Evolutionary conservation across 176 grass and related monocot species (phyloP), one percentile per base, ranked within the genome.

Genomic region (Guadua angustifolia): DNA sequence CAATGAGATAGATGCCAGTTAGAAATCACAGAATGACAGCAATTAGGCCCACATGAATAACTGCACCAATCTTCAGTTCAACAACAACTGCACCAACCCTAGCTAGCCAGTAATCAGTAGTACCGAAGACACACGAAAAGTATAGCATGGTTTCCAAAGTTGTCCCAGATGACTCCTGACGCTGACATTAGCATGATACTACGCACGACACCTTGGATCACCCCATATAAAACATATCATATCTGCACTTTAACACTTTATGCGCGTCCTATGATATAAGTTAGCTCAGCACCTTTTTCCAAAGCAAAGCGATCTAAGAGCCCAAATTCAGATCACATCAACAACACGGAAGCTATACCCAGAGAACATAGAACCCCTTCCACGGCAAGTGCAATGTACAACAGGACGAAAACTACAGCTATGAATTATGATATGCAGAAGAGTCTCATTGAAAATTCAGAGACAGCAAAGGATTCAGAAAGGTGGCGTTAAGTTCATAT

Each of bases 211-310:
- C 2, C 46, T 46, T 13, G 29, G 4, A 44, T 6, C 55, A 22
- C 24, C 40, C 25, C 45, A 22, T 62, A 35, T 51, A 36, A 50
- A 18, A 18, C 26, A 18, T 74, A 26, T 76, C 78, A 40, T 39
- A 9, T 59, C 32, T 39, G 39, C 60, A 81, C 71, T 50, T 59
- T 24, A 71, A 9, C 60, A 18, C 69, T 24, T 68, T 40, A 17
- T n/a, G 35, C 49, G 18, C 7, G 22, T 85, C 88, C 77, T 89
- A 85, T 69, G 79, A 59, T 71, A 89, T 13, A 17, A 15, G 22
- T 64, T 64, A 8, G 6, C 21, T 18, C 71, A 44, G 1, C 2
- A 1, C 33, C 59, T 59, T 5, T 36, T 14, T 32, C 8, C 1
- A 44, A 61, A 62, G 43, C 70, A 42, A 85, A n/a, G n/a, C n/a